Percentiles rank a stretch among this genome's conserved stretches.
phyloP scores from a whole-genome alignment of 2,329 filamentous ascomycete species.

The Claviceps pusilla region DNA sequence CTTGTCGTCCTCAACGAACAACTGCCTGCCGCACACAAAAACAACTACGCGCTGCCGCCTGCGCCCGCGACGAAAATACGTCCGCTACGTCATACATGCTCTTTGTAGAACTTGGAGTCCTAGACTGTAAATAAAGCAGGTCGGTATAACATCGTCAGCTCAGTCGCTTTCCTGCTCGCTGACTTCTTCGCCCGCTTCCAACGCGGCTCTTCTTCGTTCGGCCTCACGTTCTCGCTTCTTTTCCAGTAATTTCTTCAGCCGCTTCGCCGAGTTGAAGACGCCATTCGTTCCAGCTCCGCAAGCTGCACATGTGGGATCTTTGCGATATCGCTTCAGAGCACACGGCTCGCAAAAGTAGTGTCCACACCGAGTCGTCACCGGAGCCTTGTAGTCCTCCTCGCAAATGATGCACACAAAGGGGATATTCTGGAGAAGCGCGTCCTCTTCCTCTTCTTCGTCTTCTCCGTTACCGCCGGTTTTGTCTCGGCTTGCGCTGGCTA shows the following conservation, averaged over 20 bases:
- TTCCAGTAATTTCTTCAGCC: slow-evolving; percentile 64
- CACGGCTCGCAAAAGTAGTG: slow-evolving; percentile 95
- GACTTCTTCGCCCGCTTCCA: slow-evolving; percentile 35
- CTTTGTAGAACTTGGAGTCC: neutral
- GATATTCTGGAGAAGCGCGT: slow-evolving; percentile 63
- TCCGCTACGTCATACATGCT: neutral
- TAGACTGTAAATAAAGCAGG: no score
- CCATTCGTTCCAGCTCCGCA: slow-evolving; percentile 77
- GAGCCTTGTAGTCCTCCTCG: slow-evolving; percentile 59
- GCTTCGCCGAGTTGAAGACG: slow-evolving; percentile 79
- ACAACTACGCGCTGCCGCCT: no score
- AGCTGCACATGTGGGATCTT: slow-evolving; percentile 71
- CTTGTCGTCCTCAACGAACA: no score
- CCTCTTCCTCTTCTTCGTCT: slow-evolving; percentile 41
- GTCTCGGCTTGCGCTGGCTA: slow-evolving; percentile 42
- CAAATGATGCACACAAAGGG: slow-evolving; percentile 86
- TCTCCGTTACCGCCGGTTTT: slow-evolving; percentile 24
- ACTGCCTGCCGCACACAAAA: no score
- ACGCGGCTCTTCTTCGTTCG: slow-evolving; percentile 38
- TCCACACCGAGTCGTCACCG: slow-evolving; percentile 76
- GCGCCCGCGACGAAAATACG: no score
- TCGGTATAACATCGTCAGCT: neutral
- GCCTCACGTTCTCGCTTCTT: slow-evolving; percentile 50
- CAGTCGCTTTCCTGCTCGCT: slow-evolving; percentile 25
- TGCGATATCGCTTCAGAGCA: slow-evolving; percentile 72